Conservation (phyloP, 495 filamentous ascomycete genomes). For the Bathelium albidoporum region DNA sequence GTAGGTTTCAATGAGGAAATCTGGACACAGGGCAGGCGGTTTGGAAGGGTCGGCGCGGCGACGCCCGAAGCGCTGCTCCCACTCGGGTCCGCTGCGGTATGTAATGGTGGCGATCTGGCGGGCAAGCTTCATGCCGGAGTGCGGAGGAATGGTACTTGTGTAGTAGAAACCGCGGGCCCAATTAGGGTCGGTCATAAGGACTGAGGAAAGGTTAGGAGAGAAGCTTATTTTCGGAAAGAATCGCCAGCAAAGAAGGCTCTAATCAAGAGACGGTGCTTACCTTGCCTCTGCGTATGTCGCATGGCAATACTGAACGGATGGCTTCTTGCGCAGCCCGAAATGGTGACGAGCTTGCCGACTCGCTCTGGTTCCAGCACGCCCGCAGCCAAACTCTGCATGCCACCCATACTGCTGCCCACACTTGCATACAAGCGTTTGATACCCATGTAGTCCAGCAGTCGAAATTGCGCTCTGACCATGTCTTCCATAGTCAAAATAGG, state of each 20-base stretch:
- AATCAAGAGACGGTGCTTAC: too few relatives aligned
- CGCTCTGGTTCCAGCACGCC: slow-evolving; percentile 78
- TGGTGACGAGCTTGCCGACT: slow-evolving; percentile 72
- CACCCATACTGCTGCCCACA: slow-evolving; percentile 94
- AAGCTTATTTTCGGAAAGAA: too few relatives aligned
- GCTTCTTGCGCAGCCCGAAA: slow-evolving; percentile 87
- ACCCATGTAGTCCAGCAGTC: slow-evolving; percentile 69
- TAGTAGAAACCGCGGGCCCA: slow-evolving; percentile 99
- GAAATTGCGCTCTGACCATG: slow-evolving; percentile 95
- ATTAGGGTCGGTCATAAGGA: slow-evolving; percentile 96
- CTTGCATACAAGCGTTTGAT: slow-evolving; percentile 80
- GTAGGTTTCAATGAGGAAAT: slow-evolving; percentile 98
- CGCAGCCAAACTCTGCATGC: slow-evolving; percentile 91
- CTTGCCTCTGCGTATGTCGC: slow-evolving; percentile 93
- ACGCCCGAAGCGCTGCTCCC: slow-evolving; percentile 90
- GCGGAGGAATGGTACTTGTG: slow-evolving; percentile 79
- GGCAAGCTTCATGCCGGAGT: slow-evolving; percentile 94
- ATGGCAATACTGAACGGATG: slow-evolving; percentile 98
- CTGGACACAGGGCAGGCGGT: slow-evolving; percentile 85
- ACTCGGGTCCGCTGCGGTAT: slow-evolving; percentile 93
- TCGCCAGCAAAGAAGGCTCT: too few relatives aligned
- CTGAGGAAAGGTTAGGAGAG: slow-evolving; percentile 26
- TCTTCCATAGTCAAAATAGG: slow-evolving; percentile 94
- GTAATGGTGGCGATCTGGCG: slow-evolving; percentile 97
- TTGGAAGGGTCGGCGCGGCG: slow-evolving; percentile 74